Evolutionary conservation across 31 red algal species (phyloP), one percentile per base, ranked within the genome.

Genomic region (Asparagopsis taxiformis): DNA sequence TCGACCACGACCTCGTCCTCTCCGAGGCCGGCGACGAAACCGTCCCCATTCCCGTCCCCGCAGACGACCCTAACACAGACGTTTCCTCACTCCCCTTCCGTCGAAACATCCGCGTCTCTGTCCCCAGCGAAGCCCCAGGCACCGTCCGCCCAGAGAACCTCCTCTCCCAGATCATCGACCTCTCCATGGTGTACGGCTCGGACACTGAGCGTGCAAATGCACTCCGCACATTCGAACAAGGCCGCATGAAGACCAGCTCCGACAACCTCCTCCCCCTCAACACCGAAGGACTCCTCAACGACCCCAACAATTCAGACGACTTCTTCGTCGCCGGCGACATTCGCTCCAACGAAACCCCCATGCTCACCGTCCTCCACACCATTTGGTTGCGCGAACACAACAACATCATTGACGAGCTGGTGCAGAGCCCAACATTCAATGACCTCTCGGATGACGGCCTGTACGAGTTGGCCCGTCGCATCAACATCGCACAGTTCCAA

Each of bases 301-400:
- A 50, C 8, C 21, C 70, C 33, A 0, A 0, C 2, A n/a, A 3
- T 23, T 3, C 52, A 7, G 30, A 21, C 26, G n/a, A 59, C 22
- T 74, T 74, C 24, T 61, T 74, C 1, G 31, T 20, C 17, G 24
- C 30, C 11, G 70, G 70, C 16, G 53, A 74, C 50, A 17, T 2
- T 28, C 70, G 70, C 30, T 26, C 50, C 30, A 51, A 51, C 19
- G 70, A 74, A 21, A 53, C 52, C n/a, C 39, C 46, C 22, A 49
- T 55, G 8, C 50, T 74, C 43, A 21, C 28, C 29, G 50, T 54
- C 4, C 2, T 74, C 53, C 52, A 56, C 70, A 34, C 53, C 1
- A 21, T 74, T 0, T 74, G 43, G 48, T 8, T 74, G 22, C 70
- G 70, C 48, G 50, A 49, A 2, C 70, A 74, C 70, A 74, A 74